phyloP scores from a whole-genome alignment of 805 yeast species.

The Cyberlindnera xishuangbannaensis region DNA sequence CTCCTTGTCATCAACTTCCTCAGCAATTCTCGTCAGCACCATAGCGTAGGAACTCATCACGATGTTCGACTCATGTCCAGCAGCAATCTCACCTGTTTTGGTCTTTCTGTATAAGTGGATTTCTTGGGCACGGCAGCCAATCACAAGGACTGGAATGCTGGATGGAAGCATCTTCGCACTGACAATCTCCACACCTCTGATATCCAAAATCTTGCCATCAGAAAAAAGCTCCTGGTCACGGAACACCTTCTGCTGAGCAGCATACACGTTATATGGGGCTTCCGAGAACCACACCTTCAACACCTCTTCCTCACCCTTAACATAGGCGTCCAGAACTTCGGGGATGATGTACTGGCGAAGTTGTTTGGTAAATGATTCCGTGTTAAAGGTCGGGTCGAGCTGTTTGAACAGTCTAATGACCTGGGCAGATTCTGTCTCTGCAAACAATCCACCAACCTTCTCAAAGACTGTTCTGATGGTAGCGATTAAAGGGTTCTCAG shows the following conservation, averaged over 20 bases:
- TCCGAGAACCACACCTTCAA: conserved; percentile 91
- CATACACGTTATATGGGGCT: conserved; percentile 93
- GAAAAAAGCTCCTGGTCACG: conserved; percentile 87
- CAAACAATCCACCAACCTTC: conserved; percentile 72
- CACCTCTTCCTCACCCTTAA: conserved; percentile 79
- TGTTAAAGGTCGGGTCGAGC: conserved; percentile 84
- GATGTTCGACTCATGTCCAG: conserved; percentile 92
- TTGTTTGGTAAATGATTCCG: conserved; percentile 72
- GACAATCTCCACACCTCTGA: conserved; percentile 90
- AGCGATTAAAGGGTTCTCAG: conserved; percentile 58
- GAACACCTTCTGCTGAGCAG: conserved; percentile 88
- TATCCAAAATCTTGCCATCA: conserved; percentile 87
- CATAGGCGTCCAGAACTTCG: conserved; percentile 91
- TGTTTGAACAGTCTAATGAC: conserved; percentile 81
- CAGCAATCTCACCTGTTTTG: conserved; percentile 91
- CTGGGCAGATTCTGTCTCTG: conserved; percentile 93
- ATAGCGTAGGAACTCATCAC: conserved; percentile 91
- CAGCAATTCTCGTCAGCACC: conserved; percentile 91
- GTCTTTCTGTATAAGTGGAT: conserved; percentile 81
- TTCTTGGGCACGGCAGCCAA: conserved; percentile 96
- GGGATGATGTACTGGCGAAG: conserved; percentile 91
- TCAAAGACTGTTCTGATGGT: conserved; percentile 73
- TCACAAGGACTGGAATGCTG: conserved; percentile 87
- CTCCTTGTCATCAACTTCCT: conserved; percentile 79
- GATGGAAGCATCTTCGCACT: conserved; percentile 85